phyloP scores from a whole-genome alignment of 352 stramenopile genomes.

The Thraustochytrium sp. region DNA sequence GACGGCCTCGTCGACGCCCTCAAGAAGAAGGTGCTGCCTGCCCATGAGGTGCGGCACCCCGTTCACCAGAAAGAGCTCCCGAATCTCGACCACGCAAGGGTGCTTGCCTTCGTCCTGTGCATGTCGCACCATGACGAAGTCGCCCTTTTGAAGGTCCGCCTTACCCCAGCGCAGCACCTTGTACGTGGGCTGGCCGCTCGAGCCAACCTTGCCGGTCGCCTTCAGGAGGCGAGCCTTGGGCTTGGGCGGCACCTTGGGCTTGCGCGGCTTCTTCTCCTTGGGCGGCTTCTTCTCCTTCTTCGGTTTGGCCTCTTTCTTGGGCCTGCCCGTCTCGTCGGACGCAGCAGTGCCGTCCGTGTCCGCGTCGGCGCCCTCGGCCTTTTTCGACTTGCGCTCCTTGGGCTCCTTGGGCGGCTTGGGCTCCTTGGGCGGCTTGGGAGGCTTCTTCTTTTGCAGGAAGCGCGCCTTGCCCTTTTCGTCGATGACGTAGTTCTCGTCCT shows the following conservation, averaged over 20 bases:
- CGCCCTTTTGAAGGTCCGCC: neutral
- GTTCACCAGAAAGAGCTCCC: neutral
- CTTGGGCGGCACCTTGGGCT: neutral
- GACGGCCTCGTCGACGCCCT: neutral
- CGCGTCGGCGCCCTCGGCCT: neutral
- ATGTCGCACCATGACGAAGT: neutral
- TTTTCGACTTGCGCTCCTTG: neutral
- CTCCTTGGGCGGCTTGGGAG: neutral
- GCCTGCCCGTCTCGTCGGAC: too few species aligned
- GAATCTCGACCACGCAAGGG: neutral
- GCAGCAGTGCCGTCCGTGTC: neutral
- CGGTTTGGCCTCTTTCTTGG: neutral
- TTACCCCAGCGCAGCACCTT: neutral
- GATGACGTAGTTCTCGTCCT: constrained; percentile 48
- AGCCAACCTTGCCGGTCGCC: neutral
- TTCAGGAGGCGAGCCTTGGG: neutral
- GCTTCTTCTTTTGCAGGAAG: constrained; percentile 35
- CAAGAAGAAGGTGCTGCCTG: neutral
- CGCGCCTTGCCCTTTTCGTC: constrained; percentile 41
- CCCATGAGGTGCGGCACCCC: neutral
- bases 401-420: constrained; percentile 1
- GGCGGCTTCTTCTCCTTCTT: constrained; percentile 1
- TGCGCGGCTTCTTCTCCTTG: constrained; percentile 1
- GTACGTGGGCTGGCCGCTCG: neutral
- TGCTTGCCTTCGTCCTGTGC: neutral